Base-by-base conservation (phyloP, 2,329 filamentous ascomycete species). In the Talaromyces piceae region DNA sequence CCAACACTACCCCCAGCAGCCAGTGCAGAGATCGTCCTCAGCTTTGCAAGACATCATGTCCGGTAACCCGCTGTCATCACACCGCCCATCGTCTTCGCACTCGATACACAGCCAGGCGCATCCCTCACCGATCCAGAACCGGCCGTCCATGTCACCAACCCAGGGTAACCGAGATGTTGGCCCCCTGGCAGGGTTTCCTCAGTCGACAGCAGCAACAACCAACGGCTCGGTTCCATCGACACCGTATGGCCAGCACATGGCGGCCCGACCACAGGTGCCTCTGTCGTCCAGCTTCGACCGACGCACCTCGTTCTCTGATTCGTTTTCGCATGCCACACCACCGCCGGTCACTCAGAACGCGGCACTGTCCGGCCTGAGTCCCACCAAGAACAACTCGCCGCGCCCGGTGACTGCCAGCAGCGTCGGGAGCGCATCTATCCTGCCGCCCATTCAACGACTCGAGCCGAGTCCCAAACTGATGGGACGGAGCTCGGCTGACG, bases 81-180 rank as follows among this genome's bases (percentile, higher is more conserved):
- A 61, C 27, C 70, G 69, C 31, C 70, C 70, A n/a, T 65, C 67
- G 16, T 72, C 72, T 4, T 70, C 70, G 39, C 68, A 73, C 50
- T 70, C 70, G 22, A 56, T 59, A 5, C 63, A 66, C 41, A 65
- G 61, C 45, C 63, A 60, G 28, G 57, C 44, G 22, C 58, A 64
- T 28, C 60, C 63, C 12, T 73, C 71, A 6, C 70, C 72, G 16
- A 67, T 73, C 18, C 66, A 74, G 44, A 73, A 73, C 50, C 69
- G 67, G 12, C 71, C 73, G 1, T 70, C 72, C 1, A 73, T 75
- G 66, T 75, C 74, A 18, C 73, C 73, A 20, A 72, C 77, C 50
- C 61, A 78, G 65, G 67, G 77, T 51, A 66, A 79, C 61, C 61
- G 73, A 64, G 67, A 78, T 59, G 62, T 74, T 43, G 71, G 72